These are phyloP conservation scores for Ophiostoma pallidulum DNA, from an alignment of 2,329 filamentous ascomycete species.

Conservation along the genomic window DNA sequence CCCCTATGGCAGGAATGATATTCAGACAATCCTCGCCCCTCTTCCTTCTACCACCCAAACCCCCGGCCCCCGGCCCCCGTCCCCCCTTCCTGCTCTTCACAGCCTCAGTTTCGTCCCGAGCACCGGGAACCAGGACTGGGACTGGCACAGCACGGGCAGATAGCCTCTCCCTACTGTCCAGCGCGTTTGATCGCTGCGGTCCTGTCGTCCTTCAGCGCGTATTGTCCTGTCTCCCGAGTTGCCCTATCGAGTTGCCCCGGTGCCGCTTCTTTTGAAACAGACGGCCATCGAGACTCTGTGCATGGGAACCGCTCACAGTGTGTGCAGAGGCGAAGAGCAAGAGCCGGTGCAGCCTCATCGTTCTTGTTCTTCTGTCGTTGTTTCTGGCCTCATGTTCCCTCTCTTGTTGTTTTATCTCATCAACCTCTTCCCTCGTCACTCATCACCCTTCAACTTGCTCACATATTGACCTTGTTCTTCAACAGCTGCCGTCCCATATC, in stretches of 20 bases:
- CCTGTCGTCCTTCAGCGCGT: neutral
- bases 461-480: too few species aligned
- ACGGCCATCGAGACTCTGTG: too few species aligned
- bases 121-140: neutral
- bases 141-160: neutral
- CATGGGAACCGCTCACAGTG: too few species aligned
- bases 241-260: neutral
- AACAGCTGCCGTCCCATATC: too few species aligned
- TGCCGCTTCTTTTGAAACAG: conserved; percentile 1
- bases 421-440: too few species aligned
- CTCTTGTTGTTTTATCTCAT: too few species aligned
- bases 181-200: neutral
- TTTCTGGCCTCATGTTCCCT: too few species aligned
- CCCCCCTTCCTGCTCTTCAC: conserved; percentile 1
- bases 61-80: too few species aligned
- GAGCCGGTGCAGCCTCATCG: neutral
- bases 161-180: neutral
- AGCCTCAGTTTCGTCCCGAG: conserved; percentile 1
- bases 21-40: neutral
- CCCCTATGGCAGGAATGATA: too few species aligned
- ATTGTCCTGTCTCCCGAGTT: neutral
- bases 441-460: too few species aligned
- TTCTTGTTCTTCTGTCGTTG: neutral
- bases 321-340: too few species aligned
- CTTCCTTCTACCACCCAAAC: too few species aligned